A percentile compares a stretch with the other conserved stretches of the same genome.
phyloP scores from a whole-genome alignment of 1,139 yeast genomes.

The Kodamaea anthophila region DNA sequence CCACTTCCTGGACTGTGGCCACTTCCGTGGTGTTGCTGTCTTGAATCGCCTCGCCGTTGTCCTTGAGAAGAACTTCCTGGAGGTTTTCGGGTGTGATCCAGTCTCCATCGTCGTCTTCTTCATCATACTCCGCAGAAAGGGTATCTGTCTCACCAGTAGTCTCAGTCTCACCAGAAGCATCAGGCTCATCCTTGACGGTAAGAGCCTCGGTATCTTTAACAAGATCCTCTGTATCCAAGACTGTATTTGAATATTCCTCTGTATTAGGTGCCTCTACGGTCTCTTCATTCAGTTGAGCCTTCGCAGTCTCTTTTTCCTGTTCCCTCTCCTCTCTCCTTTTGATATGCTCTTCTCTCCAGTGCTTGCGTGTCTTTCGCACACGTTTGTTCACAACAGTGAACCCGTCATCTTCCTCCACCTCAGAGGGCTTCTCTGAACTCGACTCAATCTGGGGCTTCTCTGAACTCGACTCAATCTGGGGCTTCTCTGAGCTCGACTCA shows the following conservation, averaged over 20 bases:
- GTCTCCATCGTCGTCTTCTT: slow-evolving; percentile 75
- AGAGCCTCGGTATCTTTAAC: background rate
- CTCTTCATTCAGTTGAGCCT: slow-evolving; percentile 10
- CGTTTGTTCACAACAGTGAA: slow-evolving; percentile 7
- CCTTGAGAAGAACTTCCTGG: slow-evolving; percentile 60
- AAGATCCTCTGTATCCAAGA: background rate
- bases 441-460: no score
- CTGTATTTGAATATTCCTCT: background rate
- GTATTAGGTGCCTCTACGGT: slow-evolving; percentile 3
- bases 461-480: slow-evolving; percentile 2
- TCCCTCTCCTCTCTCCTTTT: slow-evolving; percentile 51
- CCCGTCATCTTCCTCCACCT: slow-evolving; percentile 9
- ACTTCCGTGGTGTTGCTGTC: slow-evolving; percentile 20
- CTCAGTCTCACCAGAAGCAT: slow-evolving; percentile 10
- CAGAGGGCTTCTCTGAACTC: slow-evolving; percentile 6
- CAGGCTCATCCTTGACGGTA: background rate
- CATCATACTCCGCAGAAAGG: slow-evolving; percentile 43
- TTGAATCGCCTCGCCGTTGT: slow-evolving; percentile 41
- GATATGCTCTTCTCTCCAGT: slow-evolving; percentile 39
- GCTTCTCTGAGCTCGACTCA: slow-evolving; percentile 7
- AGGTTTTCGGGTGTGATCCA: slow-evolving; percentile 94
- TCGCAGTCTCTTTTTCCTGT: slow-evolving; percentile 17
- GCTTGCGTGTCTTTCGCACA: slow-evolving; percentile 9
- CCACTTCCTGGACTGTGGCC: slow-evolving; percentile 47
- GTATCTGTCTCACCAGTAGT: slow-evolving; percentile 13